Base-by-base conservation (phyloP, 306 rosid species). In the Quercus agrifolia region DNA sequence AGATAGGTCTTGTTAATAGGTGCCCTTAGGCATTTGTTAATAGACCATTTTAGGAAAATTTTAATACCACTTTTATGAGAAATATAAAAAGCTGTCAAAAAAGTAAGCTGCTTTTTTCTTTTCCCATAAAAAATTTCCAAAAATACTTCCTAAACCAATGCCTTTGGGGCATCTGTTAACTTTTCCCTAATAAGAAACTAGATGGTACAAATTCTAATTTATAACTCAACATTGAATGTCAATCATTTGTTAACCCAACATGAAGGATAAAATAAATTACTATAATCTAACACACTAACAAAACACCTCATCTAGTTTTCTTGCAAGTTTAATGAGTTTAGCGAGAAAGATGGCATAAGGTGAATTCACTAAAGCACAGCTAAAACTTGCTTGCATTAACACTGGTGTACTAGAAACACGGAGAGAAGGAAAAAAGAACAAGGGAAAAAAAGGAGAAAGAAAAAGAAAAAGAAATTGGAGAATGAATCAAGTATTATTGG, bases 231-330 rank as follows among this genome's bases (percentile, higher is more conserved):
- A 58, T 21, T 21, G 12, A 21, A 21, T 49, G 15, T 49, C 54
- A 49, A 49, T 20, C 10, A 21, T 20, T 8, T 58, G 23, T 21
- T 20, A 58, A 58, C 30, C 31, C 3, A 20, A 18, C 28, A 79
- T 56, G 30, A 77, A 41, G 31, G 19, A 41, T 17, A 75, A 70
- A 78, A 61, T 31, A 59, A 56, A 75, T 68, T 71, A 83, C 74
- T 51, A 49, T 57, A 49, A 11, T 49, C 54, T 12, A 12, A 49
- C 54, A 49, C 0, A 49, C 54, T 49, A 49, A 49, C 54, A 49
- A 49, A 49, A 49, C 54, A 49, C 15, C 14, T 49, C 54, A 21
- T 58, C 28, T 21, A 58, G 28, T 58, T 58, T n/a, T 20, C 66
- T 21, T 58, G 17, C 14, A 58, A 58, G 15, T 58, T 58, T 58